These are phyloP conservation scores for Sporothrix schenckii DNA, from an alignment of 2,329 filamentous ascomycete genomes.

Conservation along the genomic window DNA sequence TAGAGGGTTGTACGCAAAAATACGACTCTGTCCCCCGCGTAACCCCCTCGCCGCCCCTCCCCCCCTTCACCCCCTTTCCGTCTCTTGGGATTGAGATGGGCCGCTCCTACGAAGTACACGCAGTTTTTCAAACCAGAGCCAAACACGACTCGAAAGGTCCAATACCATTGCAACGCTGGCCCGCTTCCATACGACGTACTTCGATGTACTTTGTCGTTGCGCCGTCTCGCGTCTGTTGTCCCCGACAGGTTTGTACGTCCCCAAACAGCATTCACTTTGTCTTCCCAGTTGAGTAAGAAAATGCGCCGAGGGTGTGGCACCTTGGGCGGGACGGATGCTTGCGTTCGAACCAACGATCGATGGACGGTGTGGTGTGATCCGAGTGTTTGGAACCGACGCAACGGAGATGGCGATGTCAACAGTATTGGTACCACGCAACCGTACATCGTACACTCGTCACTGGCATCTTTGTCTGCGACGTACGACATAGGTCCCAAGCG, in stretches of 20 bases:
- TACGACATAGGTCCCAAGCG: background rate
- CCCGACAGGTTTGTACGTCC: background rate
- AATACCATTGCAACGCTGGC: constrained; percentile 14
- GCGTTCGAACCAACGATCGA: background rate
- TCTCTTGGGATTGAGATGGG: background rate
- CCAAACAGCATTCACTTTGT: background rate
- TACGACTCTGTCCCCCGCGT: constrained; percentile 17
- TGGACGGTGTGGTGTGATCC: background rate
- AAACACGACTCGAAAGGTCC: background rate
- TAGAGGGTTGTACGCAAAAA: constrained; percentile 3
- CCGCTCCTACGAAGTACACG: background rate
- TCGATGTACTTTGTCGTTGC: background rate
- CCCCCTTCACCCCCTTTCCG: background rate
- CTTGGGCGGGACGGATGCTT: background rate
- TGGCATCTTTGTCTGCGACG: too few species aligned
- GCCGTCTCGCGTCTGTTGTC: background rate
- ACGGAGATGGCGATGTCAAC: constrained; percentile 14
- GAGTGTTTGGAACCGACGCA: background rate
- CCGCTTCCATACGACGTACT: background rate
- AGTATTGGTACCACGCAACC: background rate
- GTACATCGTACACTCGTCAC: too few species aligned
- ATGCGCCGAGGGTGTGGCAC: constrained; percentile 14
- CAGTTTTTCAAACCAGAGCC: background rate
- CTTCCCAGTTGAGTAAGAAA: constrained; percentile 9
- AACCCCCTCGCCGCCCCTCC: too few species aligned